Conservation (phyloP, 2,329 filamentous ascomycete species). For the Colletotrichum lentis region DNA sequence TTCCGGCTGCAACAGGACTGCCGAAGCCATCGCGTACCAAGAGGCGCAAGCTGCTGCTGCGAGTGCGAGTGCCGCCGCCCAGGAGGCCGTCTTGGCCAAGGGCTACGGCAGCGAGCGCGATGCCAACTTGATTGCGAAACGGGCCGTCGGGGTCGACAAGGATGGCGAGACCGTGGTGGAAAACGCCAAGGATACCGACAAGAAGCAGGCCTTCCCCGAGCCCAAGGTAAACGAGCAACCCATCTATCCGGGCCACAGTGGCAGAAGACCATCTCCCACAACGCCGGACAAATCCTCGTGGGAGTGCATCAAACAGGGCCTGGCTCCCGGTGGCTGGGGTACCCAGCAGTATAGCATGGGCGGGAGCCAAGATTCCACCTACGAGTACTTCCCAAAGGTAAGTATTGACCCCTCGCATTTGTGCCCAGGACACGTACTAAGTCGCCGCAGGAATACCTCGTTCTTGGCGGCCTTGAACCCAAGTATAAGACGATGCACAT, state of each 20-base stretch:
- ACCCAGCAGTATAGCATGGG: conserved; percentile 66
- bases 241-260: conserved; percentile 19
- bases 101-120: conserved; percentile 14
- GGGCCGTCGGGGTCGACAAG: conserved; percentile 40
- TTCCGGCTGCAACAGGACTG: conserved; percentile 75
- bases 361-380: conserved; percentile 73
- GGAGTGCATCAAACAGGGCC: conserved; percentile 65
- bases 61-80: conserved; percentile 33
- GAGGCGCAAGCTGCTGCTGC: conserved; percentile 50
- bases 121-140: conserved; percentile 1
- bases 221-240: conserved; percentile 28
- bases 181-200: conserved; percentile 15
- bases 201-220: conserved; percentile 17
- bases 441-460: conserved; percentile 67
- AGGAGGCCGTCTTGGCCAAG: conserved; percentile 17
- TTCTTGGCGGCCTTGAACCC: conserved; percentile 76
- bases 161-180: conserved; percentile 44
- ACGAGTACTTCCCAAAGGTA: conserved; percentile 72
- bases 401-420: background rate
- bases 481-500: conserved; percentile 80
- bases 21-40: conserved; percentile 44
- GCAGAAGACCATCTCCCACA: conserved; percentile 24
- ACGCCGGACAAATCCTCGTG: conserved; percentile 29
- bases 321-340: conserved; percentile 58
- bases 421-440: conserved; percentile 37